Conservation (phyloP, 2,329 filamentous ascomycete species). For the Botrytis deweyae region DNA sequence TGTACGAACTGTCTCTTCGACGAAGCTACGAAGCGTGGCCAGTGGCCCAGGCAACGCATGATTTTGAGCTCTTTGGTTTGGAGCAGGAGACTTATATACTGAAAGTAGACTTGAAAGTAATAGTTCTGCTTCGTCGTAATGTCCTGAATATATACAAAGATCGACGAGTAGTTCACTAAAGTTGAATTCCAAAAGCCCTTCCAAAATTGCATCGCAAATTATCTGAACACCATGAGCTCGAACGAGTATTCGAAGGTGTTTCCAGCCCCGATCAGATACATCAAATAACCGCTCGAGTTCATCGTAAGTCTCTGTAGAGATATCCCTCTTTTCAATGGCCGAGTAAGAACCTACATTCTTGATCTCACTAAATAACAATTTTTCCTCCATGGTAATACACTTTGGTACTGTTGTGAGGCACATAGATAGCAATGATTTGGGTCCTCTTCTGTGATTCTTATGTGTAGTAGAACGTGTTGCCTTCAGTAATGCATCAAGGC, state of each 20-base stretch:
- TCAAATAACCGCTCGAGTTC: slow-evolving; percentile 48
- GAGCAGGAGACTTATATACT: slow-evolving; percentile 41
- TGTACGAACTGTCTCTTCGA: slow-evolving; percentile 36
- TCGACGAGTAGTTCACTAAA: slow-evolving; percentile 46
- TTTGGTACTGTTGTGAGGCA: slow-evolving; percentile 50
- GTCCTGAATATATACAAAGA: slow-evolving; percentile 43
- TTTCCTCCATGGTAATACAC: slow-evolving; percentile 49
- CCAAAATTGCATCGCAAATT: slow-evolving; percentile 44
- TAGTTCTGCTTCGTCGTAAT: slow-evolving; percentile 44
- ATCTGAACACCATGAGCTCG: slow-evolving; percentile 49
- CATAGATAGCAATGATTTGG: slow-evolving; percentile 49
- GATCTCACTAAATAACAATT: slow-evolving; percentile 43
- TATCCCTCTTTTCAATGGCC: slow-evolving; percentile 39
- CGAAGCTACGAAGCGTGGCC: slow-evolving; percentile 41
- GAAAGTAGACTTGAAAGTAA: slow-evolving; percentile 43
- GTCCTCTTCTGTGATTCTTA: slow-evolving; percentile 30
- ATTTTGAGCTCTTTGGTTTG: slow-evolving; percentile 36
- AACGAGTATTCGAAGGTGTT: slow-evolving; percentile 46
- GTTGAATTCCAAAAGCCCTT: slow-evolving; percentile 45
- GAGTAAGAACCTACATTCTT: slow-evolving; percentile 42
- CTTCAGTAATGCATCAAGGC: slow-evolving; percentile 47
- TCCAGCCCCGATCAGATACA: slow-evolving; percentile 46
- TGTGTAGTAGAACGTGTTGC: slow-evolving; percentile 40
- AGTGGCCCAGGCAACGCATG: slow-evolving; percentile 39
- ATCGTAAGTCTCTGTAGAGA: slow-evolving; percentile 49